These are phyloP conservation scores for Emergomyces africanus DNA, from an alignment of 2,329 filamentous ascomycete species.

Conservation along the genomic window DNA sequence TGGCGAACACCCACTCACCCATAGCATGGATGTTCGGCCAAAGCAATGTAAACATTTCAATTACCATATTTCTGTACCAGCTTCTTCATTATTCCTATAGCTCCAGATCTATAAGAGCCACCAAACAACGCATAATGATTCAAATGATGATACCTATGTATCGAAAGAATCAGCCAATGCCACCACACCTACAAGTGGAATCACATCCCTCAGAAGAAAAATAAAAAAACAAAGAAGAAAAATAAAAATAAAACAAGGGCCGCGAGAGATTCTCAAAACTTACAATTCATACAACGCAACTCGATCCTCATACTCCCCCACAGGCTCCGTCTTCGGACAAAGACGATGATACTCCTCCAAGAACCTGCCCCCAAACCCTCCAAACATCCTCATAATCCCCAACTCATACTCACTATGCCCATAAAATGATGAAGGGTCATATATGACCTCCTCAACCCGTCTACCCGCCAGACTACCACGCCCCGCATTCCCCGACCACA, in stretches of 20 bases:
- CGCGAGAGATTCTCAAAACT: conserved; percentile 28
- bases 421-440: conserved; percentile 69
- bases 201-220: background rate
- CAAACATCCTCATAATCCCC: conserved; percentile 95
- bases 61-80: conserved; percentile 58
- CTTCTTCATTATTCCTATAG: conserved; percentile 65
- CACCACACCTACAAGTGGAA: background rate
- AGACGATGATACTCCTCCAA: conserved; percentile 63
- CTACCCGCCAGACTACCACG: conserved; percentile 27
- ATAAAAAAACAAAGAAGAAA: background rate
- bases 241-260: background rate
- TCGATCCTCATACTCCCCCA: conserved; percentile 73
- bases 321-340: conserved; percentile 68
- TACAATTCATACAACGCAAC: conserved; percentile 69
- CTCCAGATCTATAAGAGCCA: conserved; percentile 60
- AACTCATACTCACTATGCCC: conserved; percentile 82
- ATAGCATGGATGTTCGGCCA: too few species aligned
- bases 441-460: conserved; percentile 60
- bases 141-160: conserved; percentile 64
- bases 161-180: background rate
- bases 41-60: background rate
- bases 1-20: too few species aligned
- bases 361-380: conserved; percentile 62
- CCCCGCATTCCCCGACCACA: conserved; percentile 78
- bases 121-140: conserved; percentile 85